Evolutionary conservation across 306 rosid genomes (phyloP).

Genomic region (Quercus agrifolia): DNA sequence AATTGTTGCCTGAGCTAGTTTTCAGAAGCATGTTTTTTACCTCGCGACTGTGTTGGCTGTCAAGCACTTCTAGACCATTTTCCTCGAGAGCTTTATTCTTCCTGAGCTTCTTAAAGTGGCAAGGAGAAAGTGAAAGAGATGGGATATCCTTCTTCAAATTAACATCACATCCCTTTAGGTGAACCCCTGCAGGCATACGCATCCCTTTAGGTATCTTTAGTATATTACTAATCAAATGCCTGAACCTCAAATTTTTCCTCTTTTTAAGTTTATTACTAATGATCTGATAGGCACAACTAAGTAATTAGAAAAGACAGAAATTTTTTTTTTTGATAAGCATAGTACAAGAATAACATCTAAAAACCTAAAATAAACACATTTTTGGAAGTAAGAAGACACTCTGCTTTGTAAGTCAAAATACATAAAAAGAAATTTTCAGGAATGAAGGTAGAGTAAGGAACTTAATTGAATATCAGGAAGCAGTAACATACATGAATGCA

Average conservation of each 20-base stretch:
- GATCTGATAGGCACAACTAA: neutral
- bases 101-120: slow-evolving; percentile 52
- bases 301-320: neutral
- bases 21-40: slow-evolving; percentile 43
- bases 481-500: slow-evolving; percentile 79
- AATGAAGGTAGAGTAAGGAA: slow-evolving; percentile 13
- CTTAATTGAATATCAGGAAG: slow-evolving; percentile 15
- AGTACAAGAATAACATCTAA: too few species aligned
- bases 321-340: too few species aligned
- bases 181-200: slow-evolving; percentile 65
- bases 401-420: slow-evolving; percentile 11
- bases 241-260: neutral
- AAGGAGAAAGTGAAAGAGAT: slow-evolving; percentile 62
- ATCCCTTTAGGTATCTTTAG: too few species aligned
- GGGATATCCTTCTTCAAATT: slow-evolving; percentile 50
- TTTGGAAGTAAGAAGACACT: slow-evolving; percentile 5
- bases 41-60: slow-evolving; percentile 30
- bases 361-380: neutral
- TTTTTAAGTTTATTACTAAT: neutral
- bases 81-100: slow-evolving; percentile 48
- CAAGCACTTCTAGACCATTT: slow-evolving; percentile 51
- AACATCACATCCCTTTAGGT: slow-evolving; percentile 51
- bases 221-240: too few species aligned
- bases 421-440: slow-evolving; percentile 1
- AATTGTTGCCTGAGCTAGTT: slow-evolving; percentile 37